phyloP scores from a whole-genome alignment of 208 protist species.

The Crithidia mellificae region DNA sequence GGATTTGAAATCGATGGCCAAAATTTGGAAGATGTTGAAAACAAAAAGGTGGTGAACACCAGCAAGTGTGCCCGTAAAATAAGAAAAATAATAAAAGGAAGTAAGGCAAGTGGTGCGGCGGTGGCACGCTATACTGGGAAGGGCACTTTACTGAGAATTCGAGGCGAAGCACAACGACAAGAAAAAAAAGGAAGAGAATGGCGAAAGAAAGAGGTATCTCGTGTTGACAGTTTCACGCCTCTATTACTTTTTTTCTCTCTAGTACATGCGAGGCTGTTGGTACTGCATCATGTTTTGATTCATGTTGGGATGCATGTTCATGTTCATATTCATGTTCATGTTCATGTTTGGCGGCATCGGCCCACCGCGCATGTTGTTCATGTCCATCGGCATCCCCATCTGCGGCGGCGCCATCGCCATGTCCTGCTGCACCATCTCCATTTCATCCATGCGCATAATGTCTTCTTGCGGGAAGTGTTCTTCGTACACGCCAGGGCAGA shows the following conservation, averaged over 20 bases:
- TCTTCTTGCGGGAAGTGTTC: conserved; percentile 24
- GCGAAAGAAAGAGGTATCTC: no score
- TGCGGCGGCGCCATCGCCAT: conserved; percentile 17
- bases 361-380: conserved; percentile 27
- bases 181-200: no score
- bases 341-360: conserved; percentile 30
- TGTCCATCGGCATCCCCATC: conserved; percentile 27
- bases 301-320: conserved; percentile 31
- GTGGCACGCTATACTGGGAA: no score
- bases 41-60: no score
- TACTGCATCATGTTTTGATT: conserved; percentile 35
- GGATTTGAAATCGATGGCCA: no score
- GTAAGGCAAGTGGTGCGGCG: no score
- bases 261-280: conserved; percentile 29
- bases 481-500: conserved; percentile 39
- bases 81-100: no score
- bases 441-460: conserved; percentile 13
- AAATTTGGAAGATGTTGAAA: no score
- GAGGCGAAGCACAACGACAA: no score
- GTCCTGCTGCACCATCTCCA: conserved; percentile 16
- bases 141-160: no score
- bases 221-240: no score
- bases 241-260: not conserved
- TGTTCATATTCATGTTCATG: conserved; percentile 24
- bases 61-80: no score